Evolutionary conservation across 2,329 filamentous ascomycete genomes (phyloP).

Genomic region (Aureobasidium sp.): DNA sequence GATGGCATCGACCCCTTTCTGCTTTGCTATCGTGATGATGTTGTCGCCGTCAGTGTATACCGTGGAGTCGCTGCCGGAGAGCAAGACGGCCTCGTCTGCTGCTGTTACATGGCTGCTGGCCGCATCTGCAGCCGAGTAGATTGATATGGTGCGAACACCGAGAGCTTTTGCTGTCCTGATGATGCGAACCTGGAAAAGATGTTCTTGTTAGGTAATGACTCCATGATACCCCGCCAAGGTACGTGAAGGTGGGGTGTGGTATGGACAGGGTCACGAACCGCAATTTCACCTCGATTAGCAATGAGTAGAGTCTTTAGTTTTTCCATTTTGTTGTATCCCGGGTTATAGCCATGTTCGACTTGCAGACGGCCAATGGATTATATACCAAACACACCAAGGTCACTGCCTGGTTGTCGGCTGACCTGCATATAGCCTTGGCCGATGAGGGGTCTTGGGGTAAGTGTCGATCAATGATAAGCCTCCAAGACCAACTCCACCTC

Average conservation of each 20-base stretch:
- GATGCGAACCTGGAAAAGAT: conserved; percentile 36
- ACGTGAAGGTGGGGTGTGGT: not conserved
- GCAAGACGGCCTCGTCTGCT: conserved; percentile 48
- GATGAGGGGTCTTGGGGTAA: conserved; percentile 9
- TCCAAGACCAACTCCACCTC: not conserved
- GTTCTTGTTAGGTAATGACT: conserved; percentile 6
- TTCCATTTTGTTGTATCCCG: conserved; percentile 28
- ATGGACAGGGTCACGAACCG: conserved; percentile 10
- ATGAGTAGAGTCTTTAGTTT: conserved; percentile 48
- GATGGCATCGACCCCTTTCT: conserved; percentile 48
- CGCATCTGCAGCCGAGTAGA: conserved; percentile 53
- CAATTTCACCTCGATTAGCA: conserved; percentile 45
- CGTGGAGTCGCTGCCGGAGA: conserved; percentile 42
- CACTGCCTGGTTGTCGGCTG: not conserved
- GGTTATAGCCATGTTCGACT: not conserved
- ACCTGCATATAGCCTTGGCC: not conserved
- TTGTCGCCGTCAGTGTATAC: conserved; percentile 44
- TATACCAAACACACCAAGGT: not conserved
- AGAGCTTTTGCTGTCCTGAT: conserved; percentile 46
- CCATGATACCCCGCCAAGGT: not conserved
- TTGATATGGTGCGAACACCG: conserved; percentile 46
- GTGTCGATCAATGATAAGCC: conserved; percentile 12
- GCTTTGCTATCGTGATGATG: conserved; percentile 48
- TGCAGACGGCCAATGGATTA: not conserved
- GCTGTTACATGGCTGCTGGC: conserved; percentile 47